phyloP scores from a whole-genome alignment of 805 yeast species.

The Candida ulmi region DNA sequence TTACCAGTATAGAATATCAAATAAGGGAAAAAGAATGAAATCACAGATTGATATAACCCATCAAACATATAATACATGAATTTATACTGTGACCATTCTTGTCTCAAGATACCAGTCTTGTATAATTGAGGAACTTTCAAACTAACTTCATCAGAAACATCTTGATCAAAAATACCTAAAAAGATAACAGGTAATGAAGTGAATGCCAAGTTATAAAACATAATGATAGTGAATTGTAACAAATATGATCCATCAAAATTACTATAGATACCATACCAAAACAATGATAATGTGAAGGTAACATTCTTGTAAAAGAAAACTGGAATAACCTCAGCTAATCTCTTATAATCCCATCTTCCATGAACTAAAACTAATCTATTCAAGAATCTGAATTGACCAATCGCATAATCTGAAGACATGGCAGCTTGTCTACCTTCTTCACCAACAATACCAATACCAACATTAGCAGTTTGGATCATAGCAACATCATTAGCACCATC shows the following conservation, averaged over 20 bases:
- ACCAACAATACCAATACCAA: constrained; percentile 88
- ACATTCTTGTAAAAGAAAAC: constrained; percentile 76
- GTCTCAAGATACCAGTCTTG: constrained; percentile 63
- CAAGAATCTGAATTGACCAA: constrained; percentile 75
- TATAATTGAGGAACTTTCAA: constrained; percentile 71
- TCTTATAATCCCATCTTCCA: constrained; percentile 83
- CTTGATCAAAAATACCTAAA: constrained; percentile 77
- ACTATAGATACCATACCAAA: constrained; percentile 74
- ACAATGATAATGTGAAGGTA: constrained; percentile 64
- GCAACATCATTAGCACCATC: constrained; percentile 90
- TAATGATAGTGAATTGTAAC: constrained; percentile 72
- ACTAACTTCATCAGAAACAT: constrained; percentile 65
- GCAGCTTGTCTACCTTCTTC: constrained; percentile 89
- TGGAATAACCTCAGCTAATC: constrained; percentile 81
- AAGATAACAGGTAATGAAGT: constrained; percentile 79
- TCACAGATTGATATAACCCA: constrained; percentile 69
- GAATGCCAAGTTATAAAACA: constrained; percentile 78
- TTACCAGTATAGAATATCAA: constrained; percentile 39
- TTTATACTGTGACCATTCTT: constrained; percentile 65
- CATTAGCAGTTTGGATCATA: constrained; percentile 84
- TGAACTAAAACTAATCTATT: constrained; percentile 65
- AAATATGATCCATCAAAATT: constrained; percentile 77
- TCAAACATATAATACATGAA: constrained; percentile 73
- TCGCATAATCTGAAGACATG: constrained; percentile 82
- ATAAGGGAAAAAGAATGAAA: constrained; percentile 72